phyloP scores from a whole-genome alignment of 345 rosid species.

The Geranium rotundifolium region DNA sequence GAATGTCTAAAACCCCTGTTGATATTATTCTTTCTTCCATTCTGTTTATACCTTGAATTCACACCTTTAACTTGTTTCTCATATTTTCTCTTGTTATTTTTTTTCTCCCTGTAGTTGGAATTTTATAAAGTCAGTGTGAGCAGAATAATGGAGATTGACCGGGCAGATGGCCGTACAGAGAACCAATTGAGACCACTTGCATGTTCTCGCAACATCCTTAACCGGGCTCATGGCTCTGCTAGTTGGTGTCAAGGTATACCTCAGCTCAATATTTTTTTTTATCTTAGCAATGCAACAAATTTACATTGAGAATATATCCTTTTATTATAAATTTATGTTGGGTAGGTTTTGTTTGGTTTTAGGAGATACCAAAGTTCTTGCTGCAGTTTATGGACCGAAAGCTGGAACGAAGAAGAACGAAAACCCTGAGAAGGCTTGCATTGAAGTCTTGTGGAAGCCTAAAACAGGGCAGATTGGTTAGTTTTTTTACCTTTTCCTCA shows the following conservation, averaged over 20 bases:
- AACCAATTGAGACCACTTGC: conserved; percentile 75
- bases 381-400: conserved; percentile 90
- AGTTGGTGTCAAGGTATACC: conserved; percentile 80
- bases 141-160: conserved; percentile 39
- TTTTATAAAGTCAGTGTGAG: background rate
- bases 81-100: background rate
- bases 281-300: background rate
- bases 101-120: background rate
- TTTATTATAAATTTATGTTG: background rate
- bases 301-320: background rate
- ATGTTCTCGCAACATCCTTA: conserved; percentile 61
- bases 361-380: conserved; percentile 85
- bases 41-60: background rate
- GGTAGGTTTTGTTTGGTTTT: conserved; percentile 6
- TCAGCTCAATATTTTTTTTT: background rate
- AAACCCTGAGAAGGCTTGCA: conserved; percentile 77
- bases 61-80: background rate
- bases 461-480: conserved; percentile 77
- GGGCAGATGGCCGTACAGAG: conserved; percentile 53
- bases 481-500: background rate
- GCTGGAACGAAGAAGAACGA: conserved; percentile 86
- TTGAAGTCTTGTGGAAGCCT: conserved; percentile 95
- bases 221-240: conserved; percentile 94
- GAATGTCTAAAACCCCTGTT: background rate
- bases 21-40: background rate